Evolutionary conservation across 2,329 filamentous ascomycete species (phyloP), one percentile per base, ranked within the genome.

Genomic region (Domatiomyces catenatus): DNA sequence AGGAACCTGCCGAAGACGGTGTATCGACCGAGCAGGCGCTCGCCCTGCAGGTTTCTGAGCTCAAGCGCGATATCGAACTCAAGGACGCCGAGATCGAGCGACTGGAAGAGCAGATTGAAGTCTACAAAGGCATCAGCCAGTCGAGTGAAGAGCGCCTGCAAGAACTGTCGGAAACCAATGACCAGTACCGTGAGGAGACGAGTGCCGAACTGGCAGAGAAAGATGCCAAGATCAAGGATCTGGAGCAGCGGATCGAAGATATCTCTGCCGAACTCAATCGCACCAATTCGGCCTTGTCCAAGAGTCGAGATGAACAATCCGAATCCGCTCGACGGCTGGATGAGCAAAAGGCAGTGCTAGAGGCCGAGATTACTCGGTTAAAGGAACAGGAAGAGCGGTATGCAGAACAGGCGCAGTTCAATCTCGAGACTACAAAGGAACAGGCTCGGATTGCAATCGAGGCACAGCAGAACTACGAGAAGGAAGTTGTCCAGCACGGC

Each of bases 391-490:
- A 84, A 52, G 84, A 88, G 57, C 79, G 84, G 49, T 83, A 90
- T 64, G 75, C 80, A 53, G 84, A 87, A 54, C 83, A 88, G 47
- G 81, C 86, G 28, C 81, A 86, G 57, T 87, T 84, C 63, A 85
- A 94, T 63, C 86, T 93, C 63, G 84, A 94, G 60, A 89, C 96
- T 60, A 78, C 96, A 43, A 89, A 92, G 54, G 83, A 86, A 0
- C 92, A 98, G 66, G 89, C 90, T 24, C 85, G 93, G 44, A 96
- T 98, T 61, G 88, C 92, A 2, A 82, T 87, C 49, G 85, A 87
- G 65, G 88, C 92, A 2, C 92, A 98, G 64, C 84, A 94, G 63
- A 89, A 92, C 59, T 98, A 98, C 63, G 93, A 98, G 66, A 82
- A 82, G 55, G 92, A 98, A 65, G 75, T 98, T 8, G 78, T 94